A percentile compares a stretch with the other conserved stretches of the same genome.
Evolutionary conservation across 2,329 filamentous ascomycete genomes (phyloP).

Genomic region (Sclerotiophoma versabilis): DNA sequence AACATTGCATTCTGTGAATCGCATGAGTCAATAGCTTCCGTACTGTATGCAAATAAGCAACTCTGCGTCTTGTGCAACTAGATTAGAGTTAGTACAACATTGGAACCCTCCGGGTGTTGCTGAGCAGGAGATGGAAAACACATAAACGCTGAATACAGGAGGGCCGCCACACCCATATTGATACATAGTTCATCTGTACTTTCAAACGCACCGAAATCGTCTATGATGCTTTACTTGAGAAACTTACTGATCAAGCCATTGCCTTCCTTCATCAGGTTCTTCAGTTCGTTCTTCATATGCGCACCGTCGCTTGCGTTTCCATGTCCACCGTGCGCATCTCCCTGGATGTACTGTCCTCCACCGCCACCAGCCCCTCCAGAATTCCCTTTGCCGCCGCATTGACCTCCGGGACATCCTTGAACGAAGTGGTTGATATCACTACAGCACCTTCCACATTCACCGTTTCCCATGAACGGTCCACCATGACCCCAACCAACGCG

Average conservation of each 20-base stretch:
- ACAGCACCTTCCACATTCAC: constrained; percentile 48
- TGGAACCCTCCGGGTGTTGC: background rate
- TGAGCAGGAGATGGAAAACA: background rate
- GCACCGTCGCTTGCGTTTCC: constrained; percentile 20
- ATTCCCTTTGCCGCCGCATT: constrained; percentile 36
- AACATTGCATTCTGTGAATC: background rate
- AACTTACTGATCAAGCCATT: constrained; percentile 39
- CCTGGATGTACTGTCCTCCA: constrained; percentile 22
- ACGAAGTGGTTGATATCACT: constrained; percentile 42
- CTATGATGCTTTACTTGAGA: constrained; percentile 25
- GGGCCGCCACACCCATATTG: background rate
- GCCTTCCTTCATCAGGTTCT: constrained; percentile 30
- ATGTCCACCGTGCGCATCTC: constrained; percentile 18
- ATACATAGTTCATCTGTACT: background rate
- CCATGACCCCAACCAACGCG: constrained; percentile 48
- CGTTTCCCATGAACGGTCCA: constrained; percentile 53
- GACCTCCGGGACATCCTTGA: constrained; percentile 37
- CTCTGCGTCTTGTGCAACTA: constrained; percentile 1
- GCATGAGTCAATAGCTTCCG: background rate
- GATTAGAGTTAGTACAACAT: background rate
- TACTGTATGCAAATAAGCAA: background rate
- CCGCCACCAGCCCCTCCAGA: constrained; percentile 28
- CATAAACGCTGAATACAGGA: background rate
- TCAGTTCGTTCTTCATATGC: constrained; percentile 31
- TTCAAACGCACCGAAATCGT: background rate